Evolutionary conservation across 192 early-diverging fungal genomes (phyloP), one percentile per base, ranked within the genome.

Genomic region (Coemansia sp.): DNA sequence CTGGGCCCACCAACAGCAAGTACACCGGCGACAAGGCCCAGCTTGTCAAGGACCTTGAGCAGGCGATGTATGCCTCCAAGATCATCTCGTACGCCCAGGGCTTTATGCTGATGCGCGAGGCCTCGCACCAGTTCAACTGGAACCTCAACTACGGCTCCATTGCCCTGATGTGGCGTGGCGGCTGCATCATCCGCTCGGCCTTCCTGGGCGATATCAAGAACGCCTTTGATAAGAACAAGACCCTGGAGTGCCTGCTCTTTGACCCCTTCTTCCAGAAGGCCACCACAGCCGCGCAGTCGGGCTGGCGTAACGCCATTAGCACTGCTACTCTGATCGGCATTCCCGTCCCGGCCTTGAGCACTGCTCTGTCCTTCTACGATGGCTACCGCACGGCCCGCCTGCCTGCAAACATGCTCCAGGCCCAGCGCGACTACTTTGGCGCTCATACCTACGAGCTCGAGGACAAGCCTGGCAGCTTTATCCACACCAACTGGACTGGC

Each of bases 401-500:
- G 35, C 93, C 95, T 33, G 96, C 96, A 71, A 96, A 97, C 91
- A 83, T 99, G 76, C 83, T 99, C 58, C 96, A 97, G 85, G 96
- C 95, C 36, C 93, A 92, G 84, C 91, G 96, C 83, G 96, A 99
- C 83, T 99, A 94, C 89, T 99, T 99, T 88, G 96, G 95, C 70
- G 95, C 95, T 25, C 95, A 97, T 87, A 95, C 94, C 28, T 97
- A 94, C 82, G 92, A 96, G 86, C 85, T 90, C 25, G 83, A 93
- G 64, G 86, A 76, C 70, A 83, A 84, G 70, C 89, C 89, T 41
- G 92, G 92, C 45, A 85, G 65, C 57, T 89, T 70, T 81, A 77
- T 94, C 59, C 96, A 98, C 90, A 92, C 94, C 82, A 98, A 98
- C 93, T 98, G 95, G 96, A 97, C 95, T 69, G 96, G 95, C 55